phyloP scores from a whole-genome alignment of 148 eudicot genomes.

The Linanthus parryae region DNA sequence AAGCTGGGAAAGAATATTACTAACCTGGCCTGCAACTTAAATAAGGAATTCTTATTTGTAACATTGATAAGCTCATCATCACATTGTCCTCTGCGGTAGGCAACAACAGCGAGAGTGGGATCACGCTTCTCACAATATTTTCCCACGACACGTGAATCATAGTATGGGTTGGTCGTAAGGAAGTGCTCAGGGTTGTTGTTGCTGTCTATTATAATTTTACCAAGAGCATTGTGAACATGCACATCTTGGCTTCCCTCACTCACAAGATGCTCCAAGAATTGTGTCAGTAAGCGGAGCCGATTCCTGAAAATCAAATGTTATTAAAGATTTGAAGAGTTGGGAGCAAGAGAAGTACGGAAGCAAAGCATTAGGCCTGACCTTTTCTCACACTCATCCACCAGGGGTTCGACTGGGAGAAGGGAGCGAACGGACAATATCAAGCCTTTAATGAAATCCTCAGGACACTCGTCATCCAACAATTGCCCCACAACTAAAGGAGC shows the following conservation, averaged over 20 bases:
- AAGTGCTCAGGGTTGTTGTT: constrained; percentile 96
- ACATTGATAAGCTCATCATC: constrained; percentile 94
- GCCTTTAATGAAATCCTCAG: constrained; percentile 97
- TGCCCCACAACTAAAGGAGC: constrained; percentile 97
- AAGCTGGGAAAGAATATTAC: constrained; percentile 6
- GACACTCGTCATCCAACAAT: constrained; percentile 93
- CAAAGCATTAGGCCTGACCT: constrained; percentile 32
- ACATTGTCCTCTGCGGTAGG: constrained; percentile 95
- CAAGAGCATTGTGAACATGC: constrained; percentile 96
- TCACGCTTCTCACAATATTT: constrained; percentile 98
- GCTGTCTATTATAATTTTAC: constrained; percentile 96
- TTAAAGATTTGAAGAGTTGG: constrained; percentile 6
- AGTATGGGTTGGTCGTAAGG: constrained; percentile 90
- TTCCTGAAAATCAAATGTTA: constrained; percentile 43
- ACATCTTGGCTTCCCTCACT: constrained; percentile 98
- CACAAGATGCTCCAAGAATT: constrained; percentile 94
- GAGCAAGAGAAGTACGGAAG: constrained; percentile 1
- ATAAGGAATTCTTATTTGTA: constrained; percentile 88
- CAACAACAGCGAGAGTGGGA: constrained; percentile 97
- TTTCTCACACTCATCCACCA: constrained; percentile 94
- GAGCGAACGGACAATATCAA: constrained; percentile 92
- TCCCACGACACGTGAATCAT: constrained; percentile 97
- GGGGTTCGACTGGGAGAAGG: constrained; percentile 93
- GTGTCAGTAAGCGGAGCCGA: constrained; percentile 89
- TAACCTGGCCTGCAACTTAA: constrained; percentile 84